Percentiles rank a stretch among this genome's conserved stretches.
phyloP scores from a whole-genome alignment of 768 basidiomycete species.

The Cyclocybe cylindracea region DNA sequence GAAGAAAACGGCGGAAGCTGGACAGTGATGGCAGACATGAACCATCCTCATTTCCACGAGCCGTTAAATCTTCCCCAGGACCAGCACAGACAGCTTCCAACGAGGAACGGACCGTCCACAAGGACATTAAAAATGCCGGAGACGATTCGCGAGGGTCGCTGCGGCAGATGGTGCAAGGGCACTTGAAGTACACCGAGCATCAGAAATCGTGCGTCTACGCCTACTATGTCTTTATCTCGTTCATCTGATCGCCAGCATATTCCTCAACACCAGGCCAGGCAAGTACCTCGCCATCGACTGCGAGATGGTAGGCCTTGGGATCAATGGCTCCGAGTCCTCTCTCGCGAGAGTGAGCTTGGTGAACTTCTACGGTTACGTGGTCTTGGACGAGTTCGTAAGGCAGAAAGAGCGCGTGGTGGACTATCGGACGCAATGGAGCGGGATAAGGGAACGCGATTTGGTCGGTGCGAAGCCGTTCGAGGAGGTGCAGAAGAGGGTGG shows the following conservation, averaged over 20 bases:
- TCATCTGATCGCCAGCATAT: neutral
- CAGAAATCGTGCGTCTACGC: constrained; percentile 48
- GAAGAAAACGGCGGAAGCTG: constrained; percentile 30
- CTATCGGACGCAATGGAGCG: constrained; percentile 89
- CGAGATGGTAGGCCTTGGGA: constrained; percentile 97
- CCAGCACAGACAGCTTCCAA: too few species aligned
- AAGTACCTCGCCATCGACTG: constrained; percentile 89
- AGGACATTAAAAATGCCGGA: constrained; percentile 27
- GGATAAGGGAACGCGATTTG: constrained; percentile 78
- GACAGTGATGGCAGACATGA: constrained; percentile 7
- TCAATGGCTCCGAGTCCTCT: constrained; percentile 78
- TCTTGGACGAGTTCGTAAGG: constrained; percentile 83
- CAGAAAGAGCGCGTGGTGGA: constrained; percentile 90
- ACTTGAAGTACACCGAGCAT: constrained; percentile 36
- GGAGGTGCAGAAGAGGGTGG: constrained; percentile 77
- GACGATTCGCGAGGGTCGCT: constrained; percentile 49
- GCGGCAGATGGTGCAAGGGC: constrained; percentile 55
- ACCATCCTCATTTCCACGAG: too few species aligned
- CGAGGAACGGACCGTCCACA: too few species aligned
- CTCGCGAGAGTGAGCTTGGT: constrained; percentile 89
- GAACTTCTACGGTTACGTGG: constrained; percentile 80
- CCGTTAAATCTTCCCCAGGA: too few species aligned
- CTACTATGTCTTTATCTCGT: neutral
- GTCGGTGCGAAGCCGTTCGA: constrained; percentile 75
- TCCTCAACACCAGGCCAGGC: constrained; percentile 43